These are phyloP conservation scores for Boletus subcaerulescens DNA, from an alignment of 768 basidiomycete species.

Conservation along the genomic window DNA sequence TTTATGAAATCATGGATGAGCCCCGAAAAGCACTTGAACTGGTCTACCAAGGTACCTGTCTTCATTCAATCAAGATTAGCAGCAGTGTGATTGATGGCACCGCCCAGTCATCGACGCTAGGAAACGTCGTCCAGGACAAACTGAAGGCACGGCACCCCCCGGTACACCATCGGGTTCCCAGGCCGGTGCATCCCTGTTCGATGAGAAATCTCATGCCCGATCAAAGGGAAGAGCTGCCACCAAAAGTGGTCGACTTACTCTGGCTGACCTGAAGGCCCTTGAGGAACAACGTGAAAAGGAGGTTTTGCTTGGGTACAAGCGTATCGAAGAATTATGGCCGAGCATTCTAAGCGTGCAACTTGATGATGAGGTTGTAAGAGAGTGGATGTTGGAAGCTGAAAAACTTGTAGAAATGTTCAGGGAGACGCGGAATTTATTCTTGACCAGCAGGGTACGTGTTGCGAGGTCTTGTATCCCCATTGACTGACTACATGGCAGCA, in stretches of 20 bases:
- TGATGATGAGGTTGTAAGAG: constrained; percentile 51
- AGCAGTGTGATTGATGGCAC: constrained; percentile 63
- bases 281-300: constrained; percentile 68
- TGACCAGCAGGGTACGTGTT: constrained; percentile 64
- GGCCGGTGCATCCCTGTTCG: constrained; percentile 55
- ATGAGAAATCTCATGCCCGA: constrained; percentile 46
- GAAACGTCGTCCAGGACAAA: constrained; percentile 41
- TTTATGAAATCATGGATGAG: constrained; percentile 82
- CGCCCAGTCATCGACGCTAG: constrained; percentile 57
- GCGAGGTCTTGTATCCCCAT: constrained; percentile 16
- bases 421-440: constrained; percentile 81
- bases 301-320: constrained; percentile 53
- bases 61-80: too few relatives aligned
- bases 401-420: constrained; percentile 86
- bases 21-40: constrained; percentile 79
- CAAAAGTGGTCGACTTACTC: constrained; percentile 46
- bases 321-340: constrained; percentile 62
- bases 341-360: constrained; percentile 43
- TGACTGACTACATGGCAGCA: constrained; percentile 11
- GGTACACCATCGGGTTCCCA: constrained; percentile 16
- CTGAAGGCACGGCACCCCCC: constrained; percentile 13
- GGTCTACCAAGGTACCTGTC: constrained; percentile 50
- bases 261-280: constrained; percentile 57
- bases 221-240: constrained; percentile 31
- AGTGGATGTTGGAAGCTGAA: constrained; percentile 84